These are phyloP conservation scores for Leccinum laetum DNA, from an alignment of 1,284 basidiomycete species.

Conservation along the genomic window DNA sequence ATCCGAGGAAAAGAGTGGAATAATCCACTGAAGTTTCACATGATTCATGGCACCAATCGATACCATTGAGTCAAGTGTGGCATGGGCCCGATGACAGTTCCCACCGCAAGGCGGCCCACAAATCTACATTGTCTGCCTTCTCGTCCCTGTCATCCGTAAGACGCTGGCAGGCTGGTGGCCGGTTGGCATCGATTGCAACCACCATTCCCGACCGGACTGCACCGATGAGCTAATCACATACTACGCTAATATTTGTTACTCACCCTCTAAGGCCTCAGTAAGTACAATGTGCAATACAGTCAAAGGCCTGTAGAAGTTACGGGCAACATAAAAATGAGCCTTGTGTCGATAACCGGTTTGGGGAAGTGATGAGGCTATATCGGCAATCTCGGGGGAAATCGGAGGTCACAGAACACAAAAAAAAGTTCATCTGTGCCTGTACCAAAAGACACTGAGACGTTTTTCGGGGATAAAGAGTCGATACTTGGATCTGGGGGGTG, in stretches of 20 bases:
- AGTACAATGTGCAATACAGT: not conserved
- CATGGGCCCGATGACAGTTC: not conserved
- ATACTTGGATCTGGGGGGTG: not conserved
- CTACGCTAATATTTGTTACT: not conserved
- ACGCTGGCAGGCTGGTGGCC: not conserved
- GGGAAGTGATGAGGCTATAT: not conserved
- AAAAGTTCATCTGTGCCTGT: not conserved
- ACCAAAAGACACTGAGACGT: not conserved
- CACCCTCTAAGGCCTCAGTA: not conserved
- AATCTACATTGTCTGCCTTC: not conserved
- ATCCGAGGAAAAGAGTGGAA: not conserved
- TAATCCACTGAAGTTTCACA: not conserved
- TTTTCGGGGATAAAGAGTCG: not conserved
- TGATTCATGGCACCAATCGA: not conserved
- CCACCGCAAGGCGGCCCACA: not conserved
- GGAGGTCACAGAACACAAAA: not conserved
- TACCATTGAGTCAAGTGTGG: not conserved
- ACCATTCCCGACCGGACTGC: not conserved
- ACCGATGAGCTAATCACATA: not conserved
- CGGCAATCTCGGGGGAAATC: not conserved
- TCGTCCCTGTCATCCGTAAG: constrained; percentile 1
- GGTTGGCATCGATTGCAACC: not conserved
- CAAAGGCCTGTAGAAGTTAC: not conserved
- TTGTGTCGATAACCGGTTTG: not conserved
- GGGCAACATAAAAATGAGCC: not conserved